Evolutionary conservation across 2,329 filamentous ascomycete genomes (phyloP).

Genomic region (Hawksworthiomyces lignivorus): DNA sequence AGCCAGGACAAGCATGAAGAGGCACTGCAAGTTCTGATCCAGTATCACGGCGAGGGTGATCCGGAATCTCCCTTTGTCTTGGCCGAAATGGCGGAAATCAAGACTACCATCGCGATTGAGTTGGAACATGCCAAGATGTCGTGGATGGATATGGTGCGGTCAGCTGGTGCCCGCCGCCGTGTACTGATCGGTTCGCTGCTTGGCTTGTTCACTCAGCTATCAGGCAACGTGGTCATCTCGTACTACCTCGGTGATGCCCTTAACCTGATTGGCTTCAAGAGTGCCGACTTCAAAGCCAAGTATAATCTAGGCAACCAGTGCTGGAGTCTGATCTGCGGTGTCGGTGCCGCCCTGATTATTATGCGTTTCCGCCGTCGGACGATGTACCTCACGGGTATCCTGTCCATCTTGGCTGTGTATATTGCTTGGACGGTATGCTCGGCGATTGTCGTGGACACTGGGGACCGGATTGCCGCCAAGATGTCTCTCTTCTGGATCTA

Average conservation of each 20-base stretch:
- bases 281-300: slow-evolving; percentile 31
- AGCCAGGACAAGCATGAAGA: slow-evolving; percentile 20
- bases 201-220: slow-evolving; percentile 47
- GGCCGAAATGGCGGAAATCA: slow-evolving; percentile 54
- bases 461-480: slow-evolving; percentile 27
- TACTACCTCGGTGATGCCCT: slow-evolving; percentile 43
- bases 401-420: slow-evolving; percentile 43
- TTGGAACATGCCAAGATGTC: slow-evolving; percentile 39
- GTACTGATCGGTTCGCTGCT: slow-evolving; percentile 40
- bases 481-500: slow-evolving; percentile 52
- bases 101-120: slow-evolving; percentile 45
- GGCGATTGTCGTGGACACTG: slow-evolving; percentile 26
- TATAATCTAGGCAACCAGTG: slow-evolving; percentile 40
- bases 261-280: slow-evolving; percentile 36
- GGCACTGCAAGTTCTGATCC: slow-evolving; percentile 19
- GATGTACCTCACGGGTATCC: slow-evolving; percentile 46
- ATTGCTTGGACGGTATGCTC: slow-evolving; percentile 34
- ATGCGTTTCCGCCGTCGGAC: slow-evolving; percentile 36
- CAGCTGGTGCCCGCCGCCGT: slow-evolving; percentile 42
- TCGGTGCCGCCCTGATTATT: slow-evolving; percentile 34
- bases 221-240: slow-evolving; percentile 42
- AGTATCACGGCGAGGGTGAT: slow-evolving; percentile 42
- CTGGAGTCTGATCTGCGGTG: slow-evolving; percentile 38
- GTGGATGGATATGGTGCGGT: slow-evolving; percentile 45
- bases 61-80: slow-evolving; percentile 42